Evolutionary conservation across 768 basidiomycete genomes (phyloP).

Genomic region (Rhizopogon roseolus): DNA sequence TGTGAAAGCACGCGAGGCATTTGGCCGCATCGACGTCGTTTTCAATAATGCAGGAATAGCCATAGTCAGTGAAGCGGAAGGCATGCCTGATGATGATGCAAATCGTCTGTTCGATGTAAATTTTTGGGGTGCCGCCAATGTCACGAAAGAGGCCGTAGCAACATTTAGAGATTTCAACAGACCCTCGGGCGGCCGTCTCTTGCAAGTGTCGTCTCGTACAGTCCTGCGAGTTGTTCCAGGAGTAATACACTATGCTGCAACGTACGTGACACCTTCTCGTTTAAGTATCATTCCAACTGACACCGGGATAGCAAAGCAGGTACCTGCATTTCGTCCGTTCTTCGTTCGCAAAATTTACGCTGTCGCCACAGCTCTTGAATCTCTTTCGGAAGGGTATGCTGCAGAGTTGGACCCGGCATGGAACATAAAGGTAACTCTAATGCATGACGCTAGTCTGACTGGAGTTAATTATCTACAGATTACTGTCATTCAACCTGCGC

Average conservation of each 20-base stretch:
- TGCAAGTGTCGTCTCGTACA: slow-evolving; percentile 31
- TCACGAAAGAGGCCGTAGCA: slow-evolving; percentile 26
- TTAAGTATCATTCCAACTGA: slow-evolving; percentile 1
- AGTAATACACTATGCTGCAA: slow-evolving; percentile 18
- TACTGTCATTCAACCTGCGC: slow-evolving; percentile 20
- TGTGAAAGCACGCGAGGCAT: slow-evolving; percentile 24
- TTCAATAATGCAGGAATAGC: slow-evolving; percentile 37
- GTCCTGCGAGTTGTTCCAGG: slow-evolving; percentile 17
- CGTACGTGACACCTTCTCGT: slow-evolving; percentile 11
- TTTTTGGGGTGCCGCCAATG: slow-evolving; percentile 34
- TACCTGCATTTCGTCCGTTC: not conserved
- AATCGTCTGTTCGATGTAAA: slow-evolving; percentile 33
- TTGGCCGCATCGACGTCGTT: slow-evolving; percentile 41
- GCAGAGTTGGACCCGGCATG: slow-evolving; percentile 40
- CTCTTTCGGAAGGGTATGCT: slow-evolving; percentile 31
- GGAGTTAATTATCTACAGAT: slow-evolving; percentile 9
- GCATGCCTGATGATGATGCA: slow-evolving; percentile 28
- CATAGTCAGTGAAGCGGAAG: slow-evolving; percentile 34
- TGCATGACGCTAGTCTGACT: not conserved
- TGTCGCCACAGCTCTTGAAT: slow-evolving; percentile 29
- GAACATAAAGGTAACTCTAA: slow-evolving; percentile 39
- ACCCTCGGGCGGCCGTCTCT: slow-evolving; percentile 33
- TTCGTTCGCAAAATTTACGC: not conserved
- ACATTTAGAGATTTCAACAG: slow-evolving; percentile 34
- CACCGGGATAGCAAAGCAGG: slow-evolving; percentile 19